phyloP scores from a whole-genome alignment of 2,329 filamentous ascomycete species.

The Fusarium sp. region DNA sequence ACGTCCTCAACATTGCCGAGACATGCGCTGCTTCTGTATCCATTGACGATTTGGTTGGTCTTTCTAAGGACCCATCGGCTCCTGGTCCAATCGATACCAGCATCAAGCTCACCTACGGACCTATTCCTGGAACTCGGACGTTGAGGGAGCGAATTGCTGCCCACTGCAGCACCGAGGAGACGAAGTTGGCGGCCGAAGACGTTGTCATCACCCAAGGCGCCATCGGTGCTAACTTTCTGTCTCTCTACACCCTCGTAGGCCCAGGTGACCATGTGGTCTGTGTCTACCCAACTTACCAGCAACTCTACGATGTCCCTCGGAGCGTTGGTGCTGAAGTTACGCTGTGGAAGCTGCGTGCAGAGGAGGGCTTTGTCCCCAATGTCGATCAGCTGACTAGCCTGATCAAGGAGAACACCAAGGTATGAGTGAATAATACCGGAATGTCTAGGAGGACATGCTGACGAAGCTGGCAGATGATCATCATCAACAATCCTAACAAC shows the following conservation, averaged over 20 bases:
- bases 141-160: conserved; percentile 74
- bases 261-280: conserved; percentile 87
- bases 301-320: conserved; percentile 81
- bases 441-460: not conserved
- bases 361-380: conserved; percentile 75
- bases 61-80: conserved; percentile 67
- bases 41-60: conserved; percentile 71
- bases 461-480: conserved; percentile 54
- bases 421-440: conserved; percentile 50
- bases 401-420: conserved; percentile 77
- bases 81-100: conserved; percentile 60
- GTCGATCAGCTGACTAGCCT: conserved; percentile 73
- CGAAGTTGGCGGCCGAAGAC: conserved; percentile 65
- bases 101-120: conserved; percentile 76
- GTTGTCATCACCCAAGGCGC: conserved; percentile 84
- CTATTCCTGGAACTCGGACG: conserved; percentile 74
- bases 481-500: conserved; percentile 81
- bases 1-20: conserved; percentile 79
- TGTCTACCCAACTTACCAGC: conserved; percentile 89
- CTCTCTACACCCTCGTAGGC: conserved; percentile 78
- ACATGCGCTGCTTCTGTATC: conserved; percentile 83
- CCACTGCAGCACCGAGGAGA: conserved; percentile 71
- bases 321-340: conserved; percentile 82
- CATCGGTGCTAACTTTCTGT: conserved; percentile 86
- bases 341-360: conserved; percentile 77